Conservation (phyloP, 2,329 filamentous ascomycete genomes). For the Colletotrichum liaoningense region DNA sequence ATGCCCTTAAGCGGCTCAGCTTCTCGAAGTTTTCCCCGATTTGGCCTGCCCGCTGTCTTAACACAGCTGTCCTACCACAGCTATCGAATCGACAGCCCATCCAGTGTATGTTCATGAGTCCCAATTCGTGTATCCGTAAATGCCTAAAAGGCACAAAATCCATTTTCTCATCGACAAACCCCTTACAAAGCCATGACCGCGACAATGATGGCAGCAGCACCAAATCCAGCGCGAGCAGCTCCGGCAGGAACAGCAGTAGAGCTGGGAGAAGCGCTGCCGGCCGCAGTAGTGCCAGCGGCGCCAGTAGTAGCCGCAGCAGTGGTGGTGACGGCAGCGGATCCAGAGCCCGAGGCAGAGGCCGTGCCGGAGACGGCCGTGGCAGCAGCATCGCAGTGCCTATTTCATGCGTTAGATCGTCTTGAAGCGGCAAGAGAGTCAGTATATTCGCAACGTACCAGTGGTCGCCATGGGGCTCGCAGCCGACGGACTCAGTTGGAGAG, state of each 20-base stretch:
- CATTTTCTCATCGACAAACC: not conserved
- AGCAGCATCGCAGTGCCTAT: slow-evolving; percentile 33
- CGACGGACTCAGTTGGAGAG: slow-evolving; percentile 48
- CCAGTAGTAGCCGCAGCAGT: not conserved
- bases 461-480: slow-evolving; percentile 52
- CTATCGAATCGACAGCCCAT: too few species aligned
- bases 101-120: not conserved
- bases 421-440: too few species aligned
- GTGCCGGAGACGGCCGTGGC: not conserved
- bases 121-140: not conserved
- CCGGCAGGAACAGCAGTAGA: slow-evolving; percentile 17
- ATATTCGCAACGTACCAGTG: slow-evolving; percentile 45
- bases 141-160: not conserved
- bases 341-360: not conserved
- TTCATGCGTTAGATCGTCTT: not conserved
- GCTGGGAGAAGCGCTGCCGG: slow-evolving; percentile 59
- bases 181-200: slow-evolving; percentile 31
- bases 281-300: not conserved
- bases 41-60: slow-evolving; percentile 1
- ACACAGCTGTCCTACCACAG: too few species aligned
- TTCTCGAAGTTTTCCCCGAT: too few species aligned
- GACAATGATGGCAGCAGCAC: slow-evolving; percentile 29
- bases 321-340: not conserved
- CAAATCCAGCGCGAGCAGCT: slow-evolving; percentile 18
- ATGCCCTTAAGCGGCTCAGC: too few species aligned